A percentile compares a stretch with the other conserved stretches of the same genome.
phyloP scores from a whole-genome alignment of 2,329 filamentous ascomycete species.

The Fonsecaea pedrosoi region DNA sequence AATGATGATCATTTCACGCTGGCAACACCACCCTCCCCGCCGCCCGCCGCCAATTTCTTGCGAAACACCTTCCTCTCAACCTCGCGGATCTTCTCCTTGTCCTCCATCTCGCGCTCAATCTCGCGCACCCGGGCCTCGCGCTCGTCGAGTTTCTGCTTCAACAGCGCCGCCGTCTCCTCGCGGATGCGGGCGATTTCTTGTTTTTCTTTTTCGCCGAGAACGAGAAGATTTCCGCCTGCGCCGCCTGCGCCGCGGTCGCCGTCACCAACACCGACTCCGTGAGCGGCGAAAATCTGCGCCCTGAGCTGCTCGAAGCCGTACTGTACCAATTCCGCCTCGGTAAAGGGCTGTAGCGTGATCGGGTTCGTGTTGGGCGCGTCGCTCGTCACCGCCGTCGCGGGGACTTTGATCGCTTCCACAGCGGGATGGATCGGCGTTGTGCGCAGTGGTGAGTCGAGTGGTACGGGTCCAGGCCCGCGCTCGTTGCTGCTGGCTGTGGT shows the following conservation, averaged over 20 bases:
- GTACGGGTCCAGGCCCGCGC: conserved; percentile 15
- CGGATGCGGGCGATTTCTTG: conserved; percentile 22
- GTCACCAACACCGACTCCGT: too few relatives aligned
- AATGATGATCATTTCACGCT: too few relatives aligned
- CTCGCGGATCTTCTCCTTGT: conserved; percentile 40
- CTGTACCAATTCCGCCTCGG: conserved; percentile 32
- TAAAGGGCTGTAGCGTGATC: conserved; percentile 37
- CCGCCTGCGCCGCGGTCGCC: conserved; percentile 14
- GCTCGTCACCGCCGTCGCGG: conserved; percentile 18
- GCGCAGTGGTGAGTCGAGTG: conserved; percentile 36
- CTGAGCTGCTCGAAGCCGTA: conserved; percentile 35
- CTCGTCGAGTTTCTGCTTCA: conserved; percentile 37
- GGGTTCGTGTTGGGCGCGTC: conserved; percentile 30
- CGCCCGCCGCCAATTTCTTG: conserved; percentile 33
- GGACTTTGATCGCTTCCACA: conserved; percentile 31
- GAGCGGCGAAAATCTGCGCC: conserved; percentile 24
- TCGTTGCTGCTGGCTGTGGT: not conserved
- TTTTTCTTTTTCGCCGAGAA: conserved; percentile 26
- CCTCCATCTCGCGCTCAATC: conserved; percentile 39
- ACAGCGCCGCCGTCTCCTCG: conserved; percentile 33
- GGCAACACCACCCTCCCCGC: conserved; percentile 14
- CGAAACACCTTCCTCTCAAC: conserved; percentile 40
- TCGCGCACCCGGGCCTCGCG: conserved; percentile 32
- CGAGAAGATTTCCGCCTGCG: not conserved
- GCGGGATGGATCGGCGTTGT: conserved; percentile 36